A percentile compares a stretch with the other conserved stretches of the same genome.
phyloP scores from a whole-genome alignment of 805 yeast species.

The Yamadazyma phyllophila region DNA sequence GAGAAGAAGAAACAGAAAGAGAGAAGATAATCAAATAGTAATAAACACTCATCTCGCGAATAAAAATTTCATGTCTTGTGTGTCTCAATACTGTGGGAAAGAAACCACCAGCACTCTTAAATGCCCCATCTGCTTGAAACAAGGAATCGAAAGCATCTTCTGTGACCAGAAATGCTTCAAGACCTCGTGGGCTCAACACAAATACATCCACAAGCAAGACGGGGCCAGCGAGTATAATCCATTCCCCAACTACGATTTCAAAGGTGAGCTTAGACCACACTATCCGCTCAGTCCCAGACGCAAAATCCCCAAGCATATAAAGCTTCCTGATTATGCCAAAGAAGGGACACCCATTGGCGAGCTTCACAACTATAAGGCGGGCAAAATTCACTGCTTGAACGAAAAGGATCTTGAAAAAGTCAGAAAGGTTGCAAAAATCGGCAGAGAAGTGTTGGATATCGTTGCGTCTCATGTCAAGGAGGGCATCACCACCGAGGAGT shows the following conservation, averaged over 20 bases:
- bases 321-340: constrained; percentile 77
- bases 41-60: too few species aligned
- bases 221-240: constrained; percentile 74
- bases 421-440: constrained; percentile 67
- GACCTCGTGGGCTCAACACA: constrained; percentile 71
- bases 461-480: constrained; percentile 83
- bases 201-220: constrained; percentile 61
- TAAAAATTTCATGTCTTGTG: constrained; percentile 39
- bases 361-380: constrained; percentile 64
- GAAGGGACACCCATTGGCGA: constrained; percentile 83
- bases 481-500: constrained; percentile 90
- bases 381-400: constrained; percentile 59
- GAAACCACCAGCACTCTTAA: constrained; percentile 70
- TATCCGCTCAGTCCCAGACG: constrained; percentile 81
- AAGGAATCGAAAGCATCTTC: constrained; percentile 59
- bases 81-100: constrained; percentile 84
- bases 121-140: constrained; percentile 89
- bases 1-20: too few species aligned
- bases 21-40: too few species aligned
- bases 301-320: constrained; percentile 66
- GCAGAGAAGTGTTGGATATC: constrained; percentile 84
- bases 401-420: constrained; percentile 73
- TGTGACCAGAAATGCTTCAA: constrained; percentile 86
- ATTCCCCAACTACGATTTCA: constrained; percentile 71
- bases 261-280: constrained; percentile 72